phyloP scores from a whole-genome alignment of 2,329 filamentous ascomycete species.

The Thielaviopsis euricoi region DNA sequence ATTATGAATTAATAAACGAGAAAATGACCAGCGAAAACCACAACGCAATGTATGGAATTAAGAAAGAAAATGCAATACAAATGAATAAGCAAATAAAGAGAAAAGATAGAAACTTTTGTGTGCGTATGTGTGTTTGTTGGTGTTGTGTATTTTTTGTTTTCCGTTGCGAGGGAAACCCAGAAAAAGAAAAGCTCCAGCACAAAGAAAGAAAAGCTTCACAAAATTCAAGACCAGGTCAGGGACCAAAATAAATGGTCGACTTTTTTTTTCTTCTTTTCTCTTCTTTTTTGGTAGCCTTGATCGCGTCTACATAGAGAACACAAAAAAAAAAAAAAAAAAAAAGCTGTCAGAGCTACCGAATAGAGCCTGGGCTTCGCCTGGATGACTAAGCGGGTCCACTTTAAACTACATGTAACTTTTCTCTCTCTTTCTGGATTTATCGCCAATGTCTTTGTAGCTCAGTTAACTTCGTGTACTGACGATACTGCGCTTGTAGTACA shows the following conservation, averaged over 20 bases:
- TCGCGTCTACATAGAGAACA: background rate
- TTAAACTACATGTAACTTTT: background rate
- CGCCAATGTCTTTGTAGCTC: no score
- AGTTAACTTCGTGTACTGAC: no score
- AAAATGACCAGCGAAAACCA: background rate
- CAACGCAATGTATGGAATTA: background rate
- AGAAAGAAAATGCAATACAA: background rate
- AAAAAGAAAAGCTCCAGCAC: background rate
- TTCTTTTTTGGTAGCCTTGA: background rate
- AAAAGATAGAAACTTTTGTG: background rate
- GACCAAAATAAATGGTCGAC: background rate
- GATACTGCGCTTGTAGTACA: no score
- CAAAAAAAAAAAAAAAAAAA: background rate
- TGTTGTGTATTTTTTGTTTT: background rate
- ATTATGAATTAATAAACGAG: background rate
- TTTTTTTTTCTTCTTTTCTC: no score
- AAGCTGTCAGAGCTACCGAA: background rate
- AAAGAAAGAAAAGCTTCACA: background rate
- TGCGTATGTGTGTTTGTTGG: no score
- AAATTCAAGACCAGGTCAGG: background rate
- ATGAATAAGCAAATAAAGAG: background rate
- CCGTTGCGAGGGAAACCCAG: background rate
- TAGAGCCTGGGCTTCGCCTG: background rate
- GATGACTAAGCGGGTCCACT: background rate
- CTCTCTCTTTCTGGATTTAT: no score